Percentiles rank a stretch among this genome's conserved stretches.
Conservation (phyloP, 768 basidiomycete species). For the Mycena galericulata region DNA sequence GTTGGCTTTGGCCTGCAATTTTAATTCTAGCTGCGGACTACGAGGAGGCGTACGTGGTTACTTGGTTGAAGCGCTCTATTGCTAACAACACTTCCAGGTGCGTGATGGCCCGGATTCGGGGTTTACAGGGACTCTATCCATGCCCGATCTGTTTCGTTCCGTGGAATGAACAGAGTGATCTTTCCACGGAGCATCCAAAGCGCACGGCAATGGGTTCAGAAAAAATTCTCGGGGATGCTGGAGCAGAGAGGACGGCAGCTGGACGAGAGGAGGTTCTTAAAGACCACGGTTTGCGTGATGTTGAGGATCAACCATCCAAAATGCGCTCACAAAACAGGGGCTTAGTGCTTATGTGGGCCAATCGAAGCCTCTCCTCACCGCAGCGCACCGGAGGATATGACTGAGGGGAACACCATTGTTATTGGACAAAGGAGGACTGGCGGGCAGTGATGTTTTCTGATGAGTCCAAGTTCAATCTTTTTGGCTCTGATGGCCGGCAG, state of each 20-base stretch:
- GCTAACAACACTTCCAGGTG: conserved; percentile 38
- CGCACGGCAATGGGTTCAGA: conserved; percentile 35
- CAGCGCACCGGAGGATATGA: not conserved
- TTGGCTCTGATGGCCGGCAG: not conserved
- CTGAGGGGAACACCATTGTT: conserved; percentile 8
- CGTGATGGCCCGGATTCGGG: conserved; percentile 52
- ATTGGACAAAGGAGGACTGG: too few relatives aligned
- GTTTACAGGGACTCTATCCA: conserved; percentile 42
- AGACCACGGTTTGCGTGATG: conserved; percentile 35
- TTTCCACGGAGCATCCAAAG: conserved; percentile 22
- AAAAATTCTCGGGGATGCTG: conserved; percentile 28
- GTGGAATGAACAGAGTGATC: conserved; percentile 37
- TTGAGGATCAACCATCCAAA: conserved; percentile 32
- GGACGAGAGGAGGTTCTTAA: conserved; percentile 35
- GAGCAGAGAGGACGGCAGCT: not conserved
- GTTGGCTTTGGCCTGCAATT: conserved; percentile 50
- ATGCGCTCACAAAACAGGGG: not conserved
- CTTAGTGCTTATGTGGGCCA: not conserved
- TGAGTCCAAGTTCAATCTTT: conserved; percentile 5
- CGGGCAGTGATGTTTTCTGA: too few relatives aligned
- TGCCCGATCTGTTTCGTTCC: conserved; percentile 55
- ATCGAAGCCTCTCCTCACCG: not conserved
- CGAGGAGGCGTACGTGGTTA: conserved; percentile 60
- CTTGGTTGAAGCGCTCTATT: not conserved
- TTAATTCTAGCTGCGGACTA: conserved; percentile 56